phyloP scores from a whole-genome alignment of 495 filamentous ascomycete species.

The Talaromyces liani region DNA sequence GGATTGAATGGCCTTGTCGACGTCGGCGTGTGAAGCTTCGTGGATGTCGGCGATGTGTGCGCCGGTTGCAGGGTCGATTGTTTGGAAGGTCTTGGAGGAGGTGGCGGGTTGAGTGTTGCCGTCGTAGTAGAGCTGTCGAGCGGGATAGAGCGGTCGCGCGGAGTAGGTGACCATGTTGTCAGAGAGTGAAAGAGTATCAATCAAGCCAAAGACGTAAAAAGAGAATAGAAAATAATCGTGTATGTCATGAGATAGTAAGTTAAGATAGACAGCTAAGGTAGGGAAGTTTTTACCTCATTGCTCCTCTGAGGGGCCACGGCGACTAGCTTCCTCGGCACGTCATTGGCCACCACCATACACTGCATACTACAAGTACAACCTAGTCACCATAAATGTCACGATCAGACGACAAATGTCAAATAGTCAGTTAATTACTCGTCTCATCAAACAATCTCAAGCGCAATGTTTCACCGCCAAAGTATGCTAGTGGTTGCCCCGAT shows the following conservation, averaged over 20 bases:
- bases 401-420: not conserved
- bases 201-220: conserved; percentile 22
- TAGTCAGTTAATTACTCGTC: not conserved
- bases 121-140: conserved; percentile 60
- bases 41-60: conserved; percentile 56
- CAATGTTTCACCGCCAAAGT: not conserved
- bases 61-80: conserved; percentile 61
- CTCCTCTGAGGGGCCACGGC: conserved; percentile 10
- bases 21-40: conserved; percentile 51
- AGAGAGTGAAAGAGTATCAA: not conserved
- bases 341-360: not conserved
- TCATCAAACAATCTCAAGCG: not conserved
- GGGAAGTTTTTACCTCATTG: not conserved
- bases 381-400: not conserved
- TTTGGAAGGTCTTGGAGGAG: conserved; percentile 55
- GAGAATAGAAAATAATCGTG: not conserved
- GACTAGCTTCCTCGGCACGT: not conserved
- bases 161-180: conserved; percentile 18
- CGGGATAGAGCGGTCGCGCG: conserved; percentile 50
- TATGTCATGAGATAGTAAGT: not conserved
- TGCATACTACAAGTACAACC: not conserved
- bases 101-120: conserved; percentile 52
- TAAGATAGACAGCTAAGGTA: not conserved
- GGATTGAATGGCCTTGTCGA: conserved; percentile 58
- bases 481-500: not conserved